Evolutionary conservation across 1,284 basidiomycete genomes (phyloP), one percentile per base, ranked within the genome.

Genomic region (Sporisorium scitamineum): DNA sequence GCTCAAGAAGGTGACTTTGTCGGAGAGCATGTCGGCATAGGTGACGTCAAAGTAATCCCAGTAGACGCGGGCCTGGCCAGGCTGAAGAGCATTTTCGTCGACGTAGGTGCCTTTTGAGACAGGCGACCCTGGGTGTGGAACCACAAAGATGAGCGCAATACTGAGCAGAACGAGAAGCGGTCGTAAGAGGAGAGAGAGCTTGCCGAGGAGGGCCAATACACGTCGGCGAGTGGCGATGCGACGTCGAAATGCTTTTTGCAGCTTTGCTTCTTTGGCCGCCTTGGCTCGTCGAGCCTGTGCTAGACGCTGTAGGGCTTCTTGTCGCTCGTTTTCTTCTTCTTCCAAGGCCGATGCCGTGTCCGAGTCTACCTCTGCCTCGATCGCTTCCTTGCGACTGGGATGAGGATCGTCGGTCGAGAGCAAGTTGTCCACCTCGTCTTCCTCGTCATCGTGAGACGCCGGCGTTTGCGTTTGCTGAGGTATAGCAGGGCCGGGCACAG

Each of bases 61-160:
- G 37, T 75, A 69, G 31, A 78, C 62, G 9, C 61, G 42, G 8
- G 70, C 71, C 51, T 81, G 78, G 10, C 71, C 83, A 3, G 84
- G 84, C 50, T 84, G 83, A 8, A 85, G 76, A 0, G 84, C 84
- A 54, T 85, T 85, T 39, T 85, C 84, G 65, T 85, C 84, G 0
- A 85, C 83, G 57, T 85, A 85, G 11, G 76, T 76, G 5, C 61
- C 61, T 39, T 73, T 79, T 11, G 76, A 74, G 29, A 85, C 73
- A 13, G 84, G 84, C 22, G 70, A 56, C 18, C 42, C 32, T 16
- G 83, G 82, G 34, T 72, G 60, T 1, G 80, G 79, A 7, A 84
- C 69, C 10, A 80, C 54, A 22, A 77, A 45, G 8, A 79, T 53
- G 41, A 82, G 72, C 13, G 54, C 64, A 3, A 83, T 20, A 22